Evolutionary conservation across 1,139 yeast genomes (phyloP), one percentile per base, ranked within the genome.

Genomic region (Pichia sp.): DNA sequence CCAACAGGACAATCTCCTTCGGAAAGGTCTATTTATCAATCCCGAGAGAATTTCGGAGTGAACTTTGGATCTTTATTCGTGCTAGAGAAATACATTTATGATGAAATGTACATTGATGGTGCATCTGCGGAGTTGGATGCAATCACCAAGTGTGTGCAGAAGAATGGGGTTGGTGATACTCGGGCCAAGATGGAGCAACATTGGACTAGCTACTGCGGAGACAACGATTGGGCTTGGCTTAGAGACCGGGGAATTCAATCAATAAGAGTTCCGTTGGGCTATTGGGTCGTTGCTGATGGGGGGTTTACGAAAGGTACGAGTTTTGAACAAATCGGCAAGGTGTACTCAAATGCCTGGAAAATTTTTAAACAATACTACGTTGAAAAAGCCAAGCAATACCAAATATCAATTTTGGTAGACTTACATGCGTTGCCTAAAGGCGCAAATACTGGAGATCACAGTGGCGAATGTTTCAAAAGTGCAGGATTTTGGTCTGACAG

Each of bases 381-480:
- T 46, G 76, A 76, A 54, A 74, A 74, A 51, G 95, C 95, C 2
- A 75, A 64, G 1, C 53, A 69, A 25, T 69, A 77, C 58, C 73
- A 76, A 26, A 91, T 93, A 56, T 86, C 90, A 9, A 83, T 91
- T 0, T 63, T 93, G 53, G 78, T 91, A 10, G 99, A 93, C 67
- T 65, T 93, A 45, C 99, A 93, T 68, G 97, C 87, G 0, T 68
- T 93, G 26, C 98, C 97, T 2, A 90, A 88, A 12, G 97, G 97
- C 42, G 98, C 97, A 28, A 93, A 93, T 64, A 80, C 82, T 0
- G 85, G 84, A 26, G 81, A 84, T 53, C 98, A 91, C 66, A 83
- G 95, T 61, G 99, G 98, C 7, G 83, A 85, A 51, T 66, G 70
- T 37, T 67, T 75, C 48, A 79, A 79, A 2, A 66, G 68, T 30